Conservation (phyloP, 257 asterid species). For the Przewalskia tangutica region DNA sequence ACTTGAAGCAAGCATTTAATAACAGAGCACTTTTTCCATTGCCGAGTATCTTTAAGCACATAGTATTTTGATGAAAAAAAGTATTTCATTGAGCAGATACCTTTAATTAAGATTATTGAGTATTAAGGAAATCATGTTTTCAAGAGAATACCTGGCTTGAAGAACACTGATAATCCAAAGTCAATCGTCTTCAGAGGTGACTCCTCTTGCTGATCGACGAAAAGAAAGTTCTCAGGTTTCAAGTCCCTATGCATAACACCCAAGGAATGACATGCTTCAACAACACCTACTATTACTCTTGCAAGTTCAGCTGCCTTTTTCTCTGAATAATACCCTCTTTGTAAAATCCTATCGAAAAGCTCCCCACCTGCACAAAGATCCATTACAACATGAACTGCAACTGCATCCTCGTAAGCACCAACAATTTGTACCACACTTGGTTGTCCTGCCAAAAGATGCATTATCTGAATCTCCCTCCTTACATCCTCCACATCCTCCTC, state of each 20-base stretch:
- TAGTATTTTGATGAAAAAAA: no score
- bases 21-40: no score
- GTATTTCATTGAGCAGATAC: no score
- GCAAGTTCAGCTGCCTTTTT: conserved; percentile 88
- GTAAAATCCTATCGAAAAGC: conserved; percentile 78
- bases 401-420: conserved; percentile 76
- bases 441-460: conserved; percentile 81
- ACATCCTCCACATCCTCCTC: conserved; percentile 82
- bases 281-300: conserved; percentile 66
- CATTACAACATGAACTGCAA: conserved; percentile 81
- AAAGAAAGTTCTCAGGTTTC: conserved; percentile 84
- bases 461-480: conserved; percentile 78
- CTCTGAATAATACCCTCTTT: conserved; percentile 78
- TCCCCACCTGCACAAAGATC: conserved; percentile 86
- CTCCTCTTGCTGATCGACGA: conserved; percentile 54
- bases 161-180: conserved; percentile 74
- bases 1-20: no score
- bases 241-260: conserved; percentile 91
- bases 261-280: conserved; percentile 72
- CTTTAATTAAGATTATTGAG: no score
- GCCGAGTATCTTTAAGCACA: no score
- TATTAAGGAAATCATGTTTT: background rate
- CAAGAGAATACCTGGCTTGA: conserved; percentile 63
- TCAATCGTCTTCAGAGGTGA: conserved; percentile 65
- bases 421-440: conserved; percentile 58